phyloP scores from a whole-genome alignment of 108 stramenopile species.

The Cyclostephanos invisitatus region DNA sequence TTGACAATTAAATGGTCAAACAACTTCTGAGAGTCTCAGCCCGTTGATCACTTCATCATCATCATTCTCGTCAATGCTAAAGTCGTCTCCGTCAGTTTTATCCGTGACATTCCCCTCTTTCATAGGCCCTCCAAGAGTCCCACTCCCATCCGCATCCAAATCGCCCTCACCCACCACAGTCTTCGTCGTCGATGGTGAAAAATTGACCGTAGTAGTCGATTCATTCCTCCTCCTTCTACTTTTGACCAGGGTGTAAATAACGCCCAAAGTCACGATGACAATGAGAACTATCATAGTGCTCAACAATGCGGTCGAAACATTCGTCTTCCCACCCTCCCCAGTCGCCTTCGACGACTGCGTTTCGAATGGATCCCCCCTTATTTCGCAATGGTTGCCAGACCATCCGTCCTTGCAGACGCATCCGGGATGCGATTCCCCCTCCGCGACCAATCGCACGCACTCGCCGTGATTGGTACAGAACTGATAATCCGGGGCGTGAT shows the following conservation, averaged over 20 bases:
- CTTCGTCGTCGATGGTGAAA: not conserved
- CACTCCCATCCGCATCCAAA: conserved; percentile 15
- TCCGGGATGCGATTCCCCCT: conserved; percentile 25
- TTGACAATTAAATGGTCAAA: not conserved
- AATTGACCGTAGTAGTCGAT: not conserved
- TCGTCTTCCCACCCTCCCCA: not conserved
- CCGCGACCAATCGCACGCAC: conserved; percentile 19
- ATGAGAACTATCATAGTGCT: not conserved
- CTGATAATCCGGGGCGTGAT: conserved; percentile 23
- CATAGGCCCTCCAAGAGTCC: not conserved
- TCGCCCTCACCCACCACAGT: conserved; percentile 10
- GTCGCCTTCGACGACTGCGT: not conserved
- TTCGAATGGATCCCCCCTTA: not conserved
- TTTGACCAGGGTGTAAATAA: not conserved
- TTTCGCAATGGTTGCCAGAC: conserved; percentile 31
- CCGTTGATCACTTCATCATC: not conserved
- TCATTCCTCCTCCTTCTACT: not conserved
- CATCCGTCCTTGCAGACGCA: conserved; percentile 31
- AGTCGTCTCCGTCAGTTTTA: not conserved
- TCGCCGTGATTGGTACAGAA: conserved; percentile 43
- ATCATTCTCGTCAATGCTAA: not conserved
- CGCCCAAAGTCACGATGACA: not conserved
- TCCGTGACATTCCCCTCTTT: not conserved
- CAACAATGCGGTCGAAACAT: not conserved
- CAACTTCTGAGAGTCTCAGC: not conserved